phyloP scores from a whole-genome alignment of 2,329 filamentous ascomycete genomes.

The Didymella exigua region DNA sequence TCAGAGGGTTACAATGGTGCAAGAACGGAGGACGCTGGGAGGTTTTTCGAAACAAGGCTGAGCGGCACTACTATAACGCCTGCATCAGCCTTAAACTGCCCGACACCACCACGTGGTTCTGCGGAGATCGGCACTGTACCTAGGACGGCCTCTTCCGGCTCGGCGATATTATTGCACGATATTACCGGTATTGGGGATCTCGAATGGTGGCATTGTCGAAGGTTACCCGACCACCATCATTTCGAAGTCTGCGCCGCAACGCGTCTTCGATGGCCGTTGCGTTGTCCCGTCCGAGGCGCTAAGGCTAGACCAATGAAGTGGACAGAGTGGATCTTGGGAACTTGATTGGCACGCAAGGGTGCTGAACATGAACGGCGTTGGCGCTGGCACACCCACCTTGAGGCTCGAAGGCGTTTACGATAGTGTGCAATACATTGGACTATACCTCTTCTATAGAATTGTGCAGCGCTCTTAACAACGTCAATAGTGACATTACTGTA shows the following conservation, averaged over 20 bases:
- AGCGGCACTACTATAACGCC: neutral
- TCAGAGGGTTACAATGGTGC: neutral
- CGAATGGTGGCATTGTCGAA: constrained; percentile 6
- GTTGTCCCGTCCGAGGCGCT: constrained; percentile 34
- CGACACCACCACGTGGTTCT: constrained; percentile 6
- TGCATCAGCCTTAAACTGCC: constrained; percentile 1
- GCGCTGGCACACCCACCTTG: constrained; percentile 21
- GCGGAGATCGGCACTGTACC: constrained; percentile 2
- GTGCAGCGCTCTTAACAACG: constrained; percentile 7
- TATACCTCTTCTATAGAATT: neutral
- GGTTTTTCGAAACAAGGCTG: neutral
- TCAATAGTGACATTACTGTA: constrained; percentile 6
- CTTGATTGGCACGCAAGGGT: constrained; percentile 35
- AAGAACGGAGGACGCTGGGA: neutral
- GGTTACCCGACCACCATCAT: constrained; percentile 1
- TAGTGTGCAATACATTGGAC: constrained; percentile 31
- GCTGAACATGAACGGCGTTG: constrained; percentile 16
- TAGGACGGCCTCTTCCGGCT: constrained; percentile 1
- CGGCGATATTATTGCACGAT: constrained; percentile 1
- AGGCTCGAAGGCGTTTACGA: constrained; percentile 14
- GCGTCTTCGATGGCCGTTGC: constrained; percentile 18
- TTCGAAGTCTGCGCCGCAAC: constrained; percentile 22
- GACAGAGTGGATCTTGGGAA: constrained; percentile 17
- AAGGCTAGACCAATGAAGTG: constrained; percentile 34
- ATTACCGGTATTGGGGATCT: neutral